Conservation (phyloP, 140 eudicot species). For the Stevia rebaudiana region DNA sequence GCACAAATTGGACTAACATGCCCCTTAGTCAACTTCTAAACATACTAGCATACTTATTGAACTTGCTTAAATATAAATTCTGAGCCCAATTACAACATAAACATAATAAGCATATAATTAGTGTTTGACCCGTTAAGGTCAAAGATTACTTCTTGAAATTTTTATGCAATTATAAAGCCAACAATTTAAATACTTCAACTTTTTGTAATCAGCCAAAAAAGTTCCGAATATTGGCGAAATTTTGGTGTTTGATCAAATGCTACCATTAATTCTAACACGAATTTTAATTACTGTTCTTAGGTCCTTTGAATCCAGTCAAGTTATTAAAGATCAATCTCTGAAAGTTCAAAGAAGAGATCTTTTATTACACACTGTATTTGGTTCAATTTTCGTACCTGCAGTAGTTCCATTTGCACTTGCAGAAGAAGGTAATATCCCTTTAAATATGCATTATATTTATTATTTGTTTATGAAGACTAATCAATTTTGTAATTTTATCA, state of each 20-base stretch:
- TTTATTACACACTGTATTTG: constrained; percentile 36
- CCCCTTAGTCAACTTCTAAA: too few relatives aligned
- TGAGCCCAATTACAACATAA: too few relatives aligned
- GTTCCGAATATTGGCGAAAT: not conserved
- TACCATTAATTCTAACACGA: not conserved
- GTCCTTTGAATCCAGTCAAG: constrained; percentile 19
- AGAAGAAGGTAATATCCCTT: constrained; percentile 30
- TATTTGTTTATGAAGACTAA: not conserved
- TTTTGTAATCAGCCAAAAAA: not conserved
- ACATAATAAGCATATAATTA: too few relatives aligned
- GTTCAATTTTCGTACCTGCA: constrained; percentile 50
- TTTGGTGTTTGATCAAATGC: not conserved
- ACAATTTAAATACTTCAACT: too few relatives aligned
- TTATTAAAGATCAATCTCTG: constrained; percentile 25
- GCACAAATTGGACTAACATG: too few relatives aligned
- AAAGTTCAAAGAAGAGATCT: constrained; percentile 59
- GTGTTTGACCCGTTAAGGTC: too few relatives aligned
- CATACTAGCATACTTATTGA: too few relatives aligned
- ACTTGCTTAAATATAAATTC: too few relatives aligned
- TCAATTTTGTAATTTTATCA: not conserved
- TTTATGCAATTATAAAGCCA: too few relatives aligned
- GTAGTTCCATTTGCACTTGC: constrained; percentile 55
- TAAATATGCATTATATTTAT: not conserved
- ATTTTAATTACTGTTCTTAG: not conserved
- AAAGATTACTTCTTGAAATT: too few relatives aligned